These are phyloP conservation scores for Metschnikowia similis DNA, from an alignment of 805 yeast species.

Conservation along the genomic window DNA sequence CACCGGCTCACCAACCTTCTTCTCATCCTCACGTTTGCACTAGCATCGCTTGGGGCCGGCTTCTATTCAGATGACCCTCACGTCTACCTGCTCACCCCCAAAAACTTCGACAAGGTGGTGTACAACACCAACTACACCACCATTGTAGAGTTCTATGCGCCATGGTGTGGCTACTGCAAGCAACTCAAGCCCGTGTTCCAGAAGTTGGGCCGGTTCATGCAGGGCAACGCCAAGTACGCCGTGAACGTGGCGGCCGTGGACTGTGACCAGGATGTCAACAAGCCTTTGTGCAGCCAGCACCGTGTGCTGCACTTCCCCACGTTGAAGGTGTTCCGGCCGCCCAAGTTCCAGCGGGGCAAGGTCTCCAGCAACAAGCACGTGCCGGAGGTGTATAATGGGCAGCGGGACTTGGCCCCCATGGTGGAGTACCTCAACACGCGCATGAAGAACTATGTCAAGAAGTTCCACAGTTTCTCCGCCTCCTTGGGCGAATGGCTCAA, in stretches of 20 bases:
- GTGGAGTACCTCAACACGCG: conserved; percentile 52
- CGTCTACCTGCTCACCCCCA: conserved; percentile 53
- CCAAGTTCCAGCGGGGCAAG: conserved; percentile 44
- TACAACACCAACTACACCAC: conserved; percentile 71
- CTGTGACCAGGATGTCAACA: conserved; percentile 70
- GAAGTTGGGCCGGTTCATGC: conserved; percentile 58
- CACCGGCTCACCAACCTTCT: neutral
- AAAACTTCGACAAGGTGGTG: conserved; percentile 63
- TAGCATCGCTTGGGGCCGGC: conserved; percentile 11
- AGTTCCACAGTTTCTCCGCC: conserved; percentile 33
- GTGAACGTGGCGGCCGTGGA: conserved; percentile 77
- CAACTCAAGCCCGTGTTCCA: conserved; percentile 60
- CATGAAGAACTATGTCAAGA: conserved; percentile 62
- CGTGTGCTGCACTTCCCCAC: conserved; percentile 82
- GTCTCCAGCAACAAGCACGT: conserved; percentile 34
- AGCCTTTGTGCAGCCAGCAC: conserved; percentile 62
- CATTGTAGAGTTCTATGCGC: conserved; percentile 87
- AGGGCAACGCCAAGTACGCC: conserved; percentile 42
- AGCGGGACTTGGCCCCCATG: conserved; percentile 52
- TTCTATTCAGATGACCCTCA: conserved; percentile 40
- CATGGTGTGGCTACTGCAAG: conserved; percentile 97
- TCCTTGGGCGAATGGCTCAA: conserved; percentile 23
- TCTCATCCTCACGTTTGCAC: neutral
- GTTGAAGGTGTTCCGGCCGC: conserved; percentile 75
- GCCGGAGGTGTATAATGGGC: conserved; percentile 57